These are phyloP conservation scores for Malus fusca DNA, from an alignment of 306 rosid genomes.

Conservation along the genomic window DNA sequence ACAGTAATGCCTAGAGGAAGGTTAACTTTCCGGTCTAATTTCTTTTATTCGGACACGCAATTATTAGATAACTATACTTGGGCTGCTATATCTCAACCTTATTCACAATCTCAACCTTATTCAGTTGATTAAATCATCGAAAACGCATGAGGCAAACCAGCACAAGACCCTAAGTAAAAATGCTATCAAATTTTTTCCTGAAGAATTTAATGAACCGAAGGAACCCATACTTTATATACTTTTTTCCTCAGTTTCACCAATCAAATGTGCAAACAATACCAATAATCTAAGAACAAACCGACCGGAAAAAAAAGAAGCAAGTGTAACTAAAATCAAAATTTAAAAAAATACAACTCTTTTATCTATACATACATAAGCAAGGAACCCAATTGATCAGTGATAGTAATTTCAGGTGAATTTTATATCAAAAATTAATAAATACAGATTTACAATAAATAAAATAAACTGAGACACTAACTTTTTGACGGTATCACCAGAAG, in stretches of 20 bases:
- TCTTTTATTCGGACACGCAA: not conserved
- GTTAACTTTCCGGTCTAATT: not conserved
- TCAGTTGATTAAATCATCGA: not conserved
- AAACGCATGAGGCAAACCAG: not conserved
- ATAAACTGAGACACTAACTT: constrained; percentile 33
- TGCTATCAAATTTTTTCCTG: not conserved
- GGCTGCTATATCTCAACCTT: not conserved
- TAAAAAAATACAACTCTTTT: not conserved
- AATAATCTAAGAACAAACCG: not conserved
- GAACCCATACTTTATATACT: not conserved
- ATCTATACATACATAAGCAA: not conserved
- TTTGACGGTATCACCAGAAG: constrained; percentile 43
- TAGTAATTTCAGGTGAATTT: not conserved
- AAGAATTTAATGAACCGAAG: not conserved
- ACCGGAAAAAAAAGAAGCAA: no score
- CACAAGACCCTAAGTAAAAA: not conserved
- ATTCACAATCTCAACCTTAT: not conserved
- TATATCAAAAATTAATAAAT: not conserved
- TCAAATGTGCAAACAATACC: not conserved
- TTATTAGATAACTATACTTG: not conserved
- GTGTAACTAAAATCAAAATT: not conserved
- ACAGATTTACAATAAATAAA: not conserved
- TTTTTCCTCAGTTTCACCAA: not conserved
- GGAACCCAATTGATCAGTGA: not conserved
- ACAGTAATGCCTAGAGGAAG: not conserved